A percentile compares a stretch with the other conserved stretches of the same genome.
Evolutionary conservation across 495 filamentous ascomycete genomes (phyloP).

Genomic region (Penicillium angulare): DNA sequence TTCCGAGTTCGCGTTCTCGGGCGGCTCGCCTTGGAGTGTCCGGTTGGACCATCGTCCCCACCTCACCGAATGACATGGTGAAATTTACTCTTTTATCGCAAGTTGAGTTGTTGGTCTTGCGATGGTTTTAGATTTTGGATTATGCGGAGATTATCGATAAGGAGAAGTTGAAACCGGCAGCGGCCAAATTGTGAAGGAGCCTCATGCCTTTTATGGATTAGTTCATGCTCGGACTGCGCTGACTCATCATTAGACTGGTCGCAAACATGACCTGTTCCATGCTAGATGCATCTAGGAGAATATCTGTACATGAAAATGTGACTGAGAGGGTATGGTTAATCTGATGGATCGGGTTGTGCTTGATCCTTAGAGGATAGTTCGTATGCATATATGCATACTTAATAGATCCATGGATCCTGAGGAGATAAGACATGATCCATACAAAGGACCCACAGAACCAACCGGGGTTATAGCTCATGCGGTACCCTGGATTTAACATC

Average conservation of each 20-base stretch:
- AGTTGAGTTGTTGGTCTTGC: neutral
- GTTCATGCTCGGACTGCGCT: neutral
- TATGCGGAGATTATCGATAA: neutral
- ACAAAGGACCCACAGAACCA: neutral
- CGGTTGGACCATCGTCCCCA: neutral
- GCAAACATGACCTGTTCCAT: slow-evolving; percentile 4
- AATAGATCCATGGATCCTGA: neutral
- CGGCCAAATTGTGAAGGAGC: neutral
- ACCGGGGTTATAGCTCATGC: neutral
- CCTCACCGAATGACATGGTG: neutral
- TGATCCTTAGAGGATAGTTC: neutral
- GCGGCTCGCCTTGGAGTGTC: neutral
- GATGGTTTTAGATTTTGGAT: too few relatives aligned
- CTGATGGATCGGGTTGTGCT: neutral
- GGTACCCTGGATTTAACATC: neutral
- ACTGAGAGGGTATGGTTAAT: neutral
- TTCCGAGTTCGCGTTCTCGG: neutral
- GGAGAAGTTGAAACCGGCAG: neutral
- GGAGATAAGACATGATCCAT: neutral
- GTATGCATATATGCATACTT: neutral
- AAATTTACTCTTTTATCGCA: neutral
- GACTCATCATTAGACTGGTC: slow-evolving; percentile 6
- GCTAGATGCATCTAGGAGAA: neutral
- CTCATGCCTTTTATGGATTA: slow-evolving; percentile 9
- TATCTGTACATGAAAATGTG: neutral